Evolutionary conservation across 192 early-diverging fungal genomes (phyloP).

Genomic region (Spinellus fusiger): DNA sequence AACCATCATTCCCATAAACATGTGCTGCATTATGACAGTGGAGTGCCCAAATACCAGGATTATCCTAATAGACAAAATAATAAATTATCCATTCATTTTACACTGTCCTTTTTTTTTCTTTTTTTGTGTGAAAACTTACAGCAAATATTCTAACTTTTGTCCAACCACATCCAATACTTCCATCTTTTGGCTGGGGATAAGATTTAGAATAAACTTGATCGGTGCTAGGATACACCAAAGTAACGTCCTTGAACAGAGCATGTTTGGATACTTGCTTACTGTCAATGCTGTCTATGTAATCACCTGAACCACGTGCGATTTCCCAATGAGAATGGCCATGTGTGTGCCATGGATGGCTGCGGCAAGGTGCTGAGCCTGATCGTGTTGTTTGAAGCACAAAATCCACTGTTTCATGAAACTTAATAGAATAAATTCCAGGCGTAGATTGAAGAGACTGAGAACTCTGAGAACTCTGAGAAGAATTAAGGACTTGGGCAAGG

Average conservation of each 20-base stretch:
- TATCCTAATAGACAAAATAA: conserved; percentile 3
- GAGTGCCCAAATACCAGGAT: conserved; percentile 11
- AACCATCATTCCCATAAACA: conserved; percentile 6
- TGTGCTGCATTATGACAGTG: conserved; percentile 6
- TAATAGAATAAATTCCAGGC: conserved; percentile 4
- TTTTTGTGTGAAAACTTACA: background rate
- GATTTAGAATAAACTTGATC: background rate
- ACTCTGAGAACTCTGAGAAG: no score
- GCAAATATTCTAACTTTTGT: conserved; percentile 10
- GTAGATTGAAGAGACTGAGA: background rate
- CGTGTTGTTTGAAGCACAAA: conserved; percentile 16
- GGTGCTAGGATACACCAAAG: conserved; percentile 11
- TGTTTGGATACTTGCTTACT: background rate
- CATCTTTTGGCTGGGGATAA: background rate
- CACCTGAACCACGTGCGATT: conserved; percentile 11
- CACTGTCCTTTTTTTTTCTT: no score
- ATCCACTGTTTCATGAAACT: conserved; percentile 12
- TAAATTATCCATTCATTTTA: background rate
- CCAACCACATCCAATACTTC: conserved; percentile 1
- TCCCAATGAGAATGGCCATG: conserved; percentile 25
- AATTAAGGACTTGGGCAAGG: background rate
- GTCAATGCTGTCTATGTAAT: conserved; percentile 1
- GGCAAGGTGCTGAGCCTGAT: background rate
- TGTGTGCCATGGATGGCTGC: conserved; percentile 21
- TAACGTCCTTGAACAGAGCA: conserved; percentile 6